Conservation (phyloP, 441 rosid genomes). For the Pelargonium cotyledonis region DNA sequence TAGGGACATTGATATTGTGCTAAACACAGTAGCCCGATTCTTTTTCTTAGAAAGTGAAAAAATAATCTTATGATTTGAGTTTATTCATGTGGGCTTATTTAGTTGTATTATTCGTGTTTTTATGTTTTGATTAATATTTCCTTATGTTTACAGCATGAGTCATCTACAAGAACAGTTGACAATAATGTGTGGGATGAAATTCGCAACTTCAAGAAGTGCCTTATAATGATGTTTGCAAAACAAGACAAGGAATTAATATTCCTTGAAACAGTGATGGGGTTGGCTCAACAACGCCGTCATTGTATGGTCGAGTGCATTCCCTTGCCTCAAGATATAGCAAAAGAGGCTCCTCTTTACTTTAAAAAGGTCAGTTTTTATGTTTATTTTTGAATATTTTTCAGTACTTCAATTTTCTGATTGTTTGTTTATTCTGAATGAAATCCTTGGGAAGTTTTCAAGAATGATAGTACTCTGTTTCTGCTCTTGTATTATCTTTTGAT, state of each 20-base stretch:
- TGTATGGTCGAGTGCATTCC: slow-evolving; percentile 86
- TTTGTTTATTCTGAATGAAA: not conserved
- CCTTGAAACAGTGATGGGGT: slow-evolving; percentile 79
- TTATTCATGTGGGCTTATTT: not conserved
- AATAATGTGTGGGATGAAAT: slow-evolving; percentile 81
- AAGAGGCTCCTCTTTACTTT: slow-evolving; percentile 72
- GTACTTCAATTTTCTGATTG: slow-evolving; percentile 10
- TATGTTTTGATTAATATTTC: not conserved
- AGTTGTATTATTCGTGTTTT: not conserved
- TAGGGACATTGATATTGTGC: not conserved
- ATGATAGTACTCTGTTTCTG: slow-evolving; percentile 1
- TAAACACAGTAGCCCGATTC: not conserved
- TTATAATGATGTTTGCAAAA: slow-evolving; percentile 81
- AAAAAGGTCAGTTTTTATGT: slow-evolving; percentile 43
- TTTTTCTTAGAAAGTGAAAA: not conserved
- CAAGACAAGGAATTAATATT: slow-evolving; percentile 75
- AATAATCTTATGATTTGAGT: not conserved
- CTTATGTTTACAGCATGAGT: slow-evolving; percentile 57
- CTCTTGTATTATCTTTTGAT: not conserved
- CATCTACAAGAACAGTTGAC: slow-evolving; percentile 62
- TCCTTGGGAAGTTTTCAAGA: not conserved
- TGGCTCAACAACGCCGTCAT: slow-evolving; percentile 73
- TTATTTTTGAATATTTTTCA: not conserved
- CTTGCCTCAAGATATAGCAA: slow-evolving; percentile 56
- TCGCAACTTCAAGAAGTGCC: slow-evolving; percentile 89